Evolutionary conservation across 257 asterid species (phyloP).

Genomic region (Mentha longifolia): DNA sequence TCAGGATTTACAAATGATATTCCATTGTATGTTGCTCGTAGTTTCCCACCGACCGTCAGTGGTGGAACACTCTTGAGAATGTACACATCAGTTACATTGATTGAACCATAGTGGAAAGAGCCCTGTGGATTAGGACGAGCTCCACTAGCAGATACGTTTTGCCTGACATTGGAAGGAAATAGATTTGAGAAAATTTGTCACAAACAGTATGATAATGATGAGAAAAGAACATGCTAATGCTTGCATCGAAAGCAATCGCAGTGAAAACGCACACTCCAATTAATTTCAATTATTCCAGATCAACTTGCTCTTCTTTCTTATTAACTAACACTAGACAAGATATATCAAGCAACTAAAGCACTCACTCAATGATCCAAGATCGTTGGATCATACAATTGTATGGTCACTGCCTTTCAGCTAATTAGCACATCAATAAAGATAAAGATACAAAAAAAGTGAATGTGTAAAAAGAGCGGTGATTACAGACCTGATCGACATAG

Average conservation of each 20-base stretch:
- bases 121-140: constrained; percentile 99
- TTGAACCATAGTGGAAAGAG: constrained; percentile 84
- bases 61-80: constrained; percentile 63
- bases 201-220: not conserved
- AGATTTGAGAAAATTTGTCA: not conserved
- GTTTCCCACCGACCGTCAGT: constrained; percentile 60
- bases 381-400: no score
- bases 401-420: not conserved
- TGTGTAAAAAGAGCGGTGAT: not conserved
- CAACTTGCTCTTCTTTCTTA: not conserved
- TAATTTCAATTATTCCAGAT: not conserved
- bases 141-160: constrained; percentile 87
- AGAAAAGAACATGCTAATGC: not conserved
- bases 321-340: not conserved
- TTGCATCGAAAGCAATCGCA: not conserved
- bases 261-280: not conserved
- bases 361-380: not conserved
- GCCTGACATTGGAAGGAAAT: constrained; percentile 53
- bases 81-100: constrained; percentile 76
- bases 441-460: not conserved
- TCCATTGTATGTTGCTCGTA: constrained; percentile 73
- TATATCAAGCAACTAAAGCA: not conserved
- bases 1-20: constrained; percentile 78
- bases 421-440: not conserved
- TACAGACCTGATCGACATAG: constrained; percentile 76